Percentiles rank a stretch among this genome's conserved stretches.
Conservation (phyloP, 108 stramenopile genomes). For the Cyclostephanos invisitatus region DNA sequence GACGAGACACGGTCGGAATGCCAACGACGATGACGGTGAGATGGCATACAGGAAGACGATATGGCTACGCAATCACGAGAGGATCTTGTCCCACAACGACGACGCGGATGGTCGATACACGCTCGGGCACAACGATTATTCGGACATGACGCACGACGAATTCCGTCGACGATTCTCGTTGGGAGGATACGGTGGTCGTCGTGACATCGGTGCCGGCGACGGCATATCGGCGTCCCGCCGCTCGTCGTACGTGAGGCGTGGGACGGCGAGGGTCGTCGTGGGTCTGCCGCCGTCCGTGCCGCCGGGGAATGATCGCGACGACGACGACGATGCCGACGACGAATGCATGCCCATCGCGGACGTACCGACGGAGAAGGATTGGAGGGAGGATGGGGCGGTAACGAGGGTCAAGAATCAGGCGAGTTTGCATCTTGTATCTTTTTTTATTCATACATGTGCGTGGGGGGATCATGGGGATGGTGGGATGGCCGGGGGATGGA, state of each 20-base stretch:
- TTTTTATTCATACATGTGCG: no score
- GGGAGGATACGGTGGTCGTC: constrained; percentile 53
- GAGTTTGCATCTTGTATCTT: no score
- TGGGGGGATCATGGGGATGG: no score
- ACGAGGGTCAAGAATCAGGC: constrained; percentile 87
- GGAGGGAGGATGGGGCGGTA: constrained; percentile 85
- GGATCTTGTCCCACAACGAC: constrained; percentile 1
- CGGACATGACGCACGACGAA: constrained; percentile 87
- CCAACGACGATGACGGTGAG: no score
- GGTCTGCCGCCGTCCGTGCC: no score
- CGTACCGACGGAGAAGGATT: constrained; percentile 80
- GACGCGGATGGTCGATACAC: constrained; percentile 45
- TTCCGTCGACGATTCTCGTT: constrained; percentile 67
- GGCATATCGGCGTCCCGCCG: not conserved
- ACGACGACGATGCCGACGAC: constrained; percentile 1
- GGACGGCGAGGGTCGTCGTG: not conserved
- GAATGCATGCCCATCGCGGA: constrained; percentile 26
- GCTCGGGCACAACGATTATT: constrained; percentile 90
- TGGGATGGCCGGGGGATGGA: no score
- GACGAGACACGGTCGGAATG: no score
- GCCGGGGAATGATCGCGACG: no score
- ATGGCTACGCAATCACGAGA: constrained; percentile 42
- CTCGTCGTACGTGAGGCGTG: not conserved
- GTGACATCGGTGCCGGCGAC: no score
- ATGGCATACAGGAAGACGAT: constrained; percentile 36